Evolutionary conservation across 148 eudicot genomes (phyloP).

Genomic region (Dianthus caryophyllus): DNA sequence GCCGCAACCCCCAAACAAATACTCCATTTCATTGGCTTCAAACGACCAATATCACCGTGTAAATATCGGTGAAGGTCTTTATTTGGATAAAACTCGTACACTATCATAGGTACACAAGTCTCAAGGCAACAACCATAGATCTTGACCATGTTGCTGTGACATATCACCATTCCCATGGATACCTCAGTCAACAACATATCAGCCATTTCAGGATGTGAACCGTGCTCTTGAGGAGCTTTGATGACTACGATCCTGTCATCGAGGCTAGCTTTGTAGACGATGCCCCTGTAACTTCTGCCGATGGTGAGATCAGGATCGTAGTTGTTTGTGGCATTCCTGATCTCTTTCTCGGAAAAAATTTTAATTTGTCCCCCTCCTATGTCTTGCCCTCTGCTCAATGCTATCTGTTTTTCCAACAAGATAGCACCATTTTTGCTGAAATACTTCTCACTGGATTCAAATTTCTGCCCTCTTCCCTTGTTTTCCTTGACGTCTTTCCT

Average conservation of each 20-base stretch:
- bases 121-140: slow-evolving; percentile 36
- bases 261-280: slow-evolving; percentile 21
- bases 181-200: slow-evolving; percentile 24
- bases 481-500: slow-evolving; percentile 1
- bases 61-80: slow-evolving; percentile 10
- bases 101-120: slow-evolving; percentile 22
- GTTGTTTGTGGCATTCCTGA: slow-evolving; percentile 24
- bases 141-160: slow-evolving; percentile 22
- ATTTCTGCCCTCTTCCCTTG: slow-evolving; percentile 5
- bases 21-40: slow-evolving; percentile 2
- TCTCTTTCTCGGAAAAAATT: slow-evolving; percentile 11
- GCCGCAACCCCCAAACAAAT: slow-evolving; percentile 5
- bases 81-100: slow-evolving; percentile 14
- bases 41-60: slow-evolving; percentile 4
- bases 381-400: slow-evolving; percentile 17
- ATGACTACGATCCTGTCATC: slow-evolving; percentile 25
- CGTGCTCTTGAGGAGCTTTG: background rate
- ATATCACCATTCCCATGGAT: slow-evolving; percentile 18
- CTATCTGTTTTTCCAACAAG: slow-evolving; percentile 23
- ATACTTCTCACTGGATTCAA: slow-evolving; percentile 16
- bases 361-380: slow-evolving; percentile 16
- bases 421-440: slow-evolving; percentile 21
- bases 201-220: background rate
- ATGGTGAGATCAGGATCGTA: slow-evolving; percentile 14
- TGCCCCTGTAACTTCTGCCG: slow-evolving; percentile 6